These are phyloP conservation scores for Barnettozyma sp. DNA, from an alignment of 805 yeast genomes.

Conservation along the genomic window DNA sequence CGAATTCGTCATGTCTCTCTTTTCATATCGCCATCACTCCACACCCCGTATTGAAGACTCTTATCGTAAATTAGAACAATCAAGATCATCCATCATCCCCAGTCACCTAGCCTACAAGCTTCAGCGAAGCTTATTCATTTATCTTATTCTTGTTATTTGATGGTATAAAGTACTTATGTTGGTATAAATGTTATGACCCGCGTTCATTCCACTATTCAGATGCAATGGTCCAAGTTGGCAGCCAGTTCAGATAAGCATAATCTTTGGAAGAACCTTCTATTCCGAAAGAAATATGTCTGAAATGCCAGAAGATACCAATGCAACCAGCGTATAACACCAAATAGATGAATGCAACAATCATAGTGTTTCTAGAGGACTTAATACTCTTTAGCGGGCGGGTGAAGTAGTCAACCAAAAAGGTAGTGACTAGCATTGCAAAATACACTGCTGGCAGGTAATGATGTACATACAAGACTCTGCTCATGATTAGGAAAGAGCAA, in stretches of 20 bases:
- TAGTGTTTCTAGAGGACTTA: slow-evolving; percentile 21
- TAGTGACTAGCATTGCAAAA: slow-evolving; percentile 57
- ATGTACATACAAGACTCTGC: slow-evolving; percentile 80
- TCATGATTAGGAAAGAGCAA: slow-evolving; percentile 72
- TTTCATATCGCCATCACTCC: no score
- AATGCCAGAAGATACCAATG: slow-evolving; percentile 50
- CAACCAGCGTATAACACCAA: slow-evolving; percentile 35
- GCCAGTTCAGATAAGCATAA: slow-evolving; percentile 42
- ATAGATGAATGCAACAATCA: slow-evolving; percentile 31
- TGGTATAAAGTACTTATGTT: no score
- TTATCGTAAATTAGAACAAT: no score
- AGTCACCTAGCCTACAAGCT: no score
- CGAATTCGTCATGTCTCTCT: not conserved
- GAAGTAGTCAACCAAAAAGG: slow-evolving; percentile 44
- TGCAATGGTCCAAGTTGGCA: slow-evolving; percentile 40
- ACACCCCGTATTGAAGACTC: no score
- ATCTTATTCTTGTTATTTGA: no score
- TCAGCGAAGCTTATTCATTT: no score
- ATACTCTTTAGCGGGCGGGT: slow-evolving; percentile 21
- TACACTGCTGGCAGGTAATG: slow-evolving; percentile 82
- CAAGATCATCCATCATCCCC: no score
- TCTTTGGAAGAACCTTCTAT: slow-evolving; percentile 43
- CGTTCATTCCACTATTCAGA: not conserved
- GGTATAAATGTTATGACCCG: no score
- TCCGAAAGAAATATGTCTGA: slow-evolving; percentile 60